phyloP scores from a whole-genome alignment of 1,284 basidiomycete genomes.

The Takashimella tepidaria region DNA sequence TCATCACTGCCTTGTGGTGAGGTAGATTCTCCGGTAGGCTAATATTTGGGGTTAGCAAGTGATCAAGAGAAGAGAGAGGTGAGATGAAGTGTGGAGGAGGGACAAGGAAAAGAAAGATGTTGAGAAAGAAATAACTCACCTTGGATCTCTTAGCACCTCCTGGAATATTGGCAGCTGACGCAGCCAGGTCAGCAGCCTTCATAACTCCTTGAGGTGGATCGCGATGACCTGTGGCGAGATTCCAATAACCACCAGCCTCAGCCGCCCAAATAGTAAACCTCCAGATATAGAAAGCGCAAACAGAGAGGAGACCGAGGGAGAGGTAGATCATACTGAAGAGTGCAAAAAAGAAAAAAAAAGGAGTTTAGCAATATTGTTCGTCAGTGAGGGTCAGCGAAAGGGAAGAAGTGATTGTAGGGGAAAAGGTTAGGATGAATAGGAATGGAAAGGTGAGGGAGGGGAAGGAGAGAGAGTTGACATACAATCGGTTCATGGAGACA shows the following conservation, averaged over 20 bases:
- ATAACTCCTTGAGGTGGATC: constrained; percentile 11
- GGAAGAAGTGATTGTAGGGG: background rate
- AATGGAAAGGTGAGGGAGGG: background rate
- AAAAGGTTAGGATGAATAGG: background rate
- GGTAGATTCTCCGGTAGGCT: constrained; percentile 7
- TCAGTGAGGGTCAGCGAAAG: background rate
- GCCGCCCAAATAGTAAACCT: constrained; percentile 43
- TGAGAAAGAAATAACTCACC: background rate
- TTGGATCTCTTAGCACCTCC: background rate
- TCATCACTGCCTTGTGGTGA: constrained; percentile 8
- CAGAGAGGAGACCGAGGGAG: constrained; percentile 28
- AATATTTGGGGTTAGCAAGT: background rate
- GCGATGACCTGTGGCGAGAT: constrained; percentile 39
- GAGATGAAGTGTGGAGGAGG: constrained; percentile 6
- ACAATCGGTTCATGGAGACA: constrained; percentile 45
- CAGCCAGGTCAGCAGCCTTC: constrained; percentile 13
- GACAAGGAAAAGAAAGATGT: background rate
- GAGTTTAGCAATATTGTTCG: no score
- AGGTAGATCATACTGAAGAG: constrained; percentile 44
- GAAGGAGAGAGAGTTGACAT: no score
- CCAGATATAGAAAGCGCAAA: constrained; percentile 45
- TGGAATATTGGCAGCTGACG: constrained; percentile 8
- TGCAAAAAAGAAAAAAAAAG: no score
- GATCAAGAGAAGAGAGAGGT: background rate
- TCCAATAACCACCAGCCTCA: constrained; percentile 47